Evolutionary conservation across 2,329 filamentous ascomycete genomes (phyloP).

Genomic region (Orbilia blumenaviensis): DNA sequence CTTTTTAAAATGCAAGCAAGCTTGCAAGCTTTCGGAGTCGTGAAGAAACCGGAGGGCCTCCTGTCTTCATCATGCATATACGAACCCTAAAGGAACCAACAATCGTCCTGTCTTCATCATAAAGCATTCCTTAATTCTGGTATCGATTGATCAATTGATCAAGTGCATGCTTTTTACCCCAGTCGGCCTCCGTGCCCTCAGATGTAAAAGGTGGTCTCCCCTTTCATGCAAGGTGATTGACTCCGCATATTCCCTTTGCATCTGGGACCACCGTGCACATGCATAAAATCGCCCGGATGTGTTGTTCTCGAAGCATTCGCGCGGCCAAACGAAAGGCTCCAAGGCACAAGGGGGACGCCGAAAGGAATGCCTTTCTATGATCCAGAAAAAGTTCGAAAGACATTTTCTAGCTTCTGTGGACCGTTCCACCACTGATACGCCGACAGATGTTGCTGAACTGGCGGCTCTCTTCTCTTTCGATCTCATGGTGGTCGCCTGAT

Average conservation of each 20-base stretch:
- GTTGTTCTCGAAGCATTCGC: conserved; percentile 52
- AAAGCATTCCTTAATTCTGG: conserved; percentile 12
- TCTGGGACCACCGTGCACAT: conserved; percentile 51
- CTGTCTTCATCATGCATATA: conserved; percentile 20
- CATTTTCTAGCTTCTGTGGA: conserved; percentile 15
- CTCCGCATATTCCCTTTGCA: conserved; percentile 44
- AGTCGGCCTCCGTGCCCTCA: conserved; percentile 11
- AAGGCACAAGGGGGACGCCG: conserved; percentile 6
- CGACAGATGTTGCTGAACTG: conserved; percentile 51
- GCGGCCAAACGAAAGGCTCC: neutral
- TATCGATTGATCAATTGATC: conserved; percentile 4
- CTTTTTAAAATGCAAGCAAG: conserved; percentile 19
- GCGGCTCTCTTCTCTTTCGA: conserved; percentile 31
- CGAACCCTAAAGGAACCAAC: conserved; percentile 13
- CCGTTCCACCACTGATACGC: conserved; percentile 50
- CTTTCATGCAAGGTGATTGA: conserved; percentile 53
- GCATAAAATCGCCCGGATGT: conserved; percentile 49
- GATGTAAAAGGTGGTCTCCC: conserved; percentile 11
- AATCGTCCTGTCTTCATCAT: conserved; percentile 23
- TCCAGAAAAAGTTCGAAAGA: neutral
- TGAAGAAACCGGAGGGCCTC: neutral
- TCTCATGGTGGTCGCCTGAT: conserved; percentile 15
- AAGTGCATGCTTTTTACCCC: conserved; percentile 34
- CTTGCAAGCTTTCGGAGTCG: conserved; percentile 10
- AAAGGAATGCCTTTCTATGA: conserved; percentile 6